A percentile compares a stretch with the other conserved stretches of the same genome.
Evolutionary conservation across 2,329 filamentous ascomycete genomes (phyloP).

Genomic region (Fusarium haematococcum): DNA sequence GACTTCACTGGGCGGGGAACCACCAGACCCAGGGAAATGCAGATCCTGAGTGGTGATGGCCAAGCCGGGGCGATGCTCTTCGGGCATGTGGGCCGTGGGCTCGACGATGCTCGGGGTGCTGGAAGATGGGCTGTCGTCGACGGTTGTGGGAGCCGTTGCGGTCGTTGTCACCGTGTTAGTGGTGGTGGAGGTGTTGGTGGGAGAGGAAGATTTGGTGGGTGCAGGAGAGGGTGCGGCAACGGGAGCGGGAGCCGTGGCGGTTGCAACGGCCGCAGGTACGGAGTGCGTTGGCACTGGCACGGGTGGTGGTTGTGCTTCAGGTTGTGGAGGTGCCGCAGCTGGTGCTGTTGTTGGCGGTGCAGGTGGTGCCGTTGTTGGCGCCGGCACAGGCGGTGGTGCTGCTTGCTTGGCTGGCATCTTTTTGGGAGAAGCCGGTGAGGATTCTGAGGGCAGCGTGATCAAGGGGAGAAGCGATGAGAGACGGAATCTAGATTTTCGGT

Average conservation of each 20-base stretch:
- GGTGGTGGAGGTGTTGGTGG: constrained; percentile 39
- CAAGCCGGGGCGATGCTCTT: constrained; percentile 33
- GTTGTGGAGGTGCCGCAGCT: neutral
- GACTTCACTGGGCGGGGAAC: constrained; percentile 30
- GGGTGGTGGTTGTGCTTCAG: neutral
- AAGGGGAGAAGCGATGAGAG: constrained; percentile 53
- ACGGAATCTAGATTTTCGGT: constrained; percentile 51
- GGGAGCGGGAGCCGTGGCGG: constrained; percentile 29
- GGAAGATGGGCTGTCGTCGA: constrained; percentile 41
- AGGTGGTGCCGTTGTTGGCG: constrained; percentile 4
- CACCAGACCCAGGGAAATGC: constrained; percentile 9
- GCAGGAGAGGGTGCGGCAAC: constrained; percentile 22
- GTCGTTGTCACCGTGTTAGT: constrained; percentile 30
- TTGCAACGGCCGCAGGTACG: constrained; percentile 22
- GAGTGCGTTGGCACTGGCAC: constrained; percentile 16
- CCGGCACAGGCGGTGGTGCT: neutral
- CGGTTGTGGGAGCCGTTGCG: constrained; percentile 34
- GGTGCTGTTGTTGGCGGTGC: constrained; percentile 28
- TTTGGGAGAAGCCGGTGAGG: constrained; percentile 35
- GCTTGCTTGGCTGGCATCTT: constrained; percentile 29
- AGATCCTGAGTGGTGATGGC: constrained; percentile 21
- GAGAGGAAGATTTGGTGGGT: constrained; percentile 43
- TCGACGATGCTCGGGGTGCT: constrained; percentile 41
- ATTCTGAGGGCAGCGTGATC: constrained; percentile 52
- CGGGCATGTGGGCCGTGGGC: constrained; percentile 34